Percentiles rank a stretch among this genome's conserved stretches.
phyloP scores from a whole-genome alignment of 2,329 filamentous ascomycete species.

The Mycosphaerella sp. region DNA sequence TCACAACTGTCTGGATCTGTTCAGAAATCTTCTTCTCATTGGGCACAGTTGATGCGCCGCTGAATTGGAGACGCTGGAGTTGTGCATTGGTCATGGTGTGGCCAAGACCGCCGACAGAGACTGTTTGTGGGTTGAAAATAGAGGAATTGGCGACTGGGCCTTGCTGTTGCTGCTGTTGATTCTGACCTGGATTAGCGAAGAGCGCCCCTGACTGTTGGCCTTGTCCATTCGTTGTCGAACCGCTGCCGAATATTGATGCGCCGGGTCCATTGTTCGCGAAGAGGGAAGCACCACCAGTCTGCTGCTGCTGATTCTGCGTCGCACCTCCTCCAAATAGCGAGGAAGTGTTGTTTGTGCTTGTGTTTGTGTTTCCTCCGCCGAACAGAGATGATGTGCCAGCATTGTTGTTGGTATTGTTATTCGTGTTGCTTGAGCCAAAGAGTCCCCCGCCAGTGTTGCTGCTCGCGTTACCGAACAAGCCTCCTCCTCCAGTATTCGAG shows the following conservation, averaged over 20 bases:
- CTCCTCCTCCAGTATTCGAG: slow-evolving; percentile 1
- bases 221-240: slow-evolving; percentile 5
- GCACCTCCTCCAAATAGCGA: slow-evolving; percentile 32
- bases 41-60: slow-evolving; percentile 19
- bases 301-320: slow-evolving; percentile 16
- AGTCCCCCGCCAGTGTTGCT: slow-evolving; percentile 14
- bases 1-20: slow-evolving; percentile 62
- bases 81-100: slow-evolving; percentile 25
- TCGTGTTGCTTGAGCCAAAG: slow-evolving; percentile 10
- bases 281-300: slow-evolving; percentile 4
- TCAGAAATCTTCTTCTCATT: slow-evolving; percentile 67
- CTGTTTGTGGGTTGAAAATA: slow-evolving; percentile 19
- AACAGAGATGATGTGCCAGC: slow-evolving; percentile 12
- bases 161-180: slow-evolving; percentile 22
- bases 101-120: slow-evolving; percentile 18
- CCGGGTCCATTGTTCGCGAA: slow-evolving; percentile 11
- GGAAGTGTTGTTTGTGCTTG: slow-evolving; percentile 28
- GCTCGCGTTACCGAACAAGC: slow-evolving; percentile 11
- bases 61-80: slow-evolving; percentile 25
- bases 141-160: slow-evolving; percentile 22
- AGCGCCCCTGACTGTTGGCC: background rate
- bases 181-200: slow-evolving; percentile 2
- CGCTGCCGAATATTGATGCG: slow-evolving; percentile 9
- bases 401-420: slow-evolving; percentile 5
- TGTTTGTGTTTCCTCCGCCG: slow-evolving; percentile 11